Evolutionary conservation across 2,329 filamentous ascomycete species (phyloP), one percentile per base, ranked within the genome.

Genomic region (Cladosporium velox): DNA sequence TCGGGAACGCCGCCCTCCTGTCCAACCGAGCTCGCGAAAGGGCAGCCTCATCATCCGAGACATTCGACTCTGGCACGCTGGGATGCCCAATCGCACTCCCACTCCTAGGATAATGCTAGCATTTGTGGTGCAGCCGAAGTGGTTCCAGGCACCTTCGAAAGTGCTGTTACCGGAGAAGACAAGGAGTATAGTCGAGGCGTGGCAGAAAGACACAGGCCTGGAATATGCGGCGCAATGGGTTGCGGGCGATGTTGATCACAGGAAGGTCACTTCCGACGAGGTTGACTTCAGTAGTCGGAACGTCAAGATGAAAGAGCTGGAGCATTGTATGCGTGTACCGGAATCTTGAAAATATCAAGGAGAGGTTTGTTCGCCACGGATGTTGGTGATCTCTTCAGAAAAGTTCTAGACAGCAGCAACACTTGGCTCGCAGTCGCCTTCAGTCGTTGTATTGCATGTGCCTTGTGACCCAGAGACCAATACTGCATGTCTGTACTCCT

Each of bases 31-130:
- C 2, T 80, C 87, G 0, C 78, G 78, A 41, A 86, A 86, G 70
- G 86, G 87, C 0, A 83, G 84, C 47, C 72, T 89, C 26, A 79
- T 88, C 41, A 72, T 90, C 34, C 80, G 88, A 1, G 87, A 89
- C 72, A 74, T 89, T 63, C 77, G 87, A 28, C 80, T 88, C 5
- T 90, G 87, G 87, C 87, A 89, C 72, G 86, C 85, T 0, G 87
- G 87, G 0, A 87, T 88, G 83, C 86, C 86, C 1, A 89, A 89
- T 69, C 71, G 75, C 51, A 84, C 82, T 1, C 74, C 80, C 4
- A 76, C 67, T 11, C 70, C 71, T 0, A 62, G 74, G 38, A 70
- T 75, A 28, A 75, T 75, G 74, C 70, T 75, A 10, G 72, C 72
- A 7, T 71, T 73, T 57, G 71, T 87, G 51, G 84, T 86, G 71